phyloP scores from a whole-genome alignment of 202 grass and related monocot species.

The Schoenoplectus tabernaemontani region DNA sequence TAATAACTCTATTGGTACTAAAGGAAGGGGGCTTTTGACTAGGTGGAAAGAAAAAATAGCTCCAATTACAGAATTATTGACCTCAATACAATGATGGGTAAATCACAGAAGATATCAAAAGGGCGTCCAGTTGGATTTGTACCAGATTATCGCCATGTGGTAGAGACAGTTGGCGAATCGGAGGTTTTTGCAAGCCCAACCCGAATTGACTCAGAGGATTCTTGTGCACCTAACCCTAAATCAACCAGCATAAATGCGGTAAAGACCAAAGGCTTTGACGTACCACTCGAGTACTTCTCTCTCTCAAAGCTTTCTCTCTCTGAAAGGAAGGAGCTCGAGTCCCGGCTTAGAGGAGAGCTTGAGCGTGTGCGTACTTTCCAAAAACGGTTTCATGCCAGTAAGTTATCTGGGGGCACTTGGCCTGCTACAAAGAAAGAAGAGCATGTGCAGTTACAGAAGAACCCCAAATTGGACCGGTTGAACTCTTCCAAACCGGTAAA shows the following conservation, averaged over 20 bases:
- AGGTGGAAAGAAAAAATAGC: not conserved
- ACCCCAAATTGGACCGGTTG: constrained; percentile 34
- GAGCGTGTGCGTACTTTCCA: constrained; percentile 43
- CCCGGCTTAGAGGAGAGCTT: constrained; percentile 51
- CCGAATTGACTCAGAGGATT: constrained; percentile 60
- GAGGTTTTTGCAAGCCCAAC: constrained; percentile 42
- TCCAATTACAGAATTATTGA: not conserved
- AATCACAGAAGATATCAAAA: constrained; percentile 82
- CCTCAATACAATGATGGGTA: constrained; percentile 61
- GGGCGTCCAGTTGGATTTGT: constrained; percentile 60
- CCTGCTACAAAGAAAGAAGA: constrained; percentile 27
- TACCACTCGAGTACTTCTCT: constrained; percentile 42
- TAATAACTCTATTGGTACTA: not conserved
- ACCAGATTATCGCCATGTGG: constrained; percentile 68
- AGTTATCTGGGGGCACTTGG: constrained; percentile 4
- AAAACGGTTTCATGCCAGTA: constrained; percentile 38
- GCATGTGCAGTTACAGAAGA: constrained; percentile 23
- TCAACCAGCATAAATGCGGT: constrained; percentile 33
- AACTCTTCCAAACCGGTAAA: constrained; percentile 39
- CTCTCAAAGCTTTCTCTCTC: constrained; percentile 40
- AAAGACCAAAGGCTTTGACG: constrained; percentile 33
- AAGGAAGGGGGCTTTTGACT: not conserved
- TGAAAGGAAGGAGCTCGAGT: constrained; percentile 50
- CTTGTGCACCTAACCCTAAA: constrained; percentile 65
- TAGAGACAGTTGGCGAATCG: constrained; percentile 64